A percentile compares a stretch with the other conserved stretches of the same genome.
These are phyloP conservation scores for Diaporthe ampelina DNA, from an alignment of 2,329 filamentous ascomycete genomes.

Conservation along the genomic window DNA sequence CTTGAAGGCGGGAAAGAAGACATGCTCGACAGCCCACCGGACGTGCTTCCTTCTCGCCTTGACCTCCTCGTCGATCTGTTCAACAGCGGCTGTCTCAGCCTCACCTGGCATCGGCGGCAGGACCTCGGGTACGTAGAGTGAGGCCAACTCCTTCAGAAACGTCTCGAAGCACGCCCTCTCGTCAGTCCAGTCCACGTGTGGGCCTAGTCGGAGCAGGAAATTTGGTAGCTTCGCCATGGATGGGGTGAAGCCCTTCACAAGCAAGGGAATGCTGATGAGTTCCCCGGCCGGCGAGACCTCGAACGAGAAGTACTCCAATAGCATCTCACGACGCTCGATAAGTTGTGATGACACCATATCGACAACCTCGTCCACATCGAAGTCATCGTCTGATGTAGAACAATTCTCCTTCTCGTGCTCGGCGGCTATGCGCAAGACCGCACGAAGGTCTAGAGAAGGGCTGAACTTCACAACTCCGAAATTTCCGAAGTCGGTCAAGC, in stretches of 20 bases:
- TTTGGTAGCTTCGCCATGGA: conserved; percentile 87
- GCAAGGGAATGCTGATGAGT: conserved; percentile 82
- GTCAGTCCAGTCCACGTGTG: conserved; percentile 86
- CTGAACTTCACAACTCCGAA: conserved; percentile 88
- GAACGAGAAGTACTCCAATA: conserved; percentile 92
- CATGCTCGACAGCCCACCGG: conserved; percentile 82
- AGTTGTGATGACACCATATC: conserved; percentile 77
- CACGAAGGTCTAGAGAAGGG: conserved; percentile 78
- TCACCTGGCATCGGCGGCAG: conserved; percentile 68
- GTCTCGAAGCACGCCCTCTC: conserved; percentile 89
- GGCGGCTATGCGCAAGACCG: conserved; percentile 80
- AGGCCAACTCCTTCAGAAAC: conserved; percentile 88
- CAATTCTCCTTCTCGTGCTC: conserved; percentile 72
- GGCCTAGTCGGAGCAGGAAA: conserved; percentile 90
- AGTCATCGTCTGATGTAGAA: conserved; percentile 62
- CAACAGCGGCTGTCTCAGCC: conserved; percentile 46
- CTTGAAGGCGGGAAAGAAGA: conserved; percentile 92
- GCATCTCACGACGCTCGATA: conserved; percentile 84
- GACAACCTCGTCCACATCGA: conserved; percentile 77
- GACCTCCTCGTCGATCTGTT: conserved; percentile 64
- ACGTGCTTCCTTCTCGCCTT: conserved; percentile 76
- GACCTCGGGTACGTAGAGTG: conserved; percentile 91
- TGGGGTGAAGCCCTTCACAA: conserved; percentile 91
- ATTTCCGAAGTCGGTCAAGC: conserved; percentile 95
- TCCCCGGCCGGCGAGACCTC: conserved; percentile 85